phyloP scores from a whole-genome alignment of 208 protist genomes.

The Naegleria fowleri region DNA sequence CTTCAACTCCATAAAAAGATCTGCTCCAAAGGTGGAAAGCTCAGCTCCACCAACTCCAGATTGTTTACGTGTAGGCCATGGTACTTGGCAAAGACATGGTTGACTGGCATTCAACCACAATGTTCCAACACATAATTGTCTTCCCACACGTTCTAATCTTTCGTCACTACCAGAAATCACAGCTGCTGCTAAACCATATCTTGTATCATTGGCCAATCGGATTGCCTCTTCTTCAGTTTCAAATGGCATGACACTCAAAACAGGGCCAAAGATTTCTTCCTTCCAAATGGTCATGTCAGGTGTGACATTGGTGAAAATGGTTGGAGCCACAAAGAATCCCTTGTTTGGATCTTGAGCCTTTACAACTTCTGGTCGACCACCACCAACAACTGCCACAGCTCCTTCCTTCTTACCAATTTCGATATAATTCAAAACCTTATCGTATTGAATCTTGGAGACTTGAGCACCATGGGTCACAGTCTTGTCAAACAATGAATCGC shows the following conservation, averaged over 20 bases:
- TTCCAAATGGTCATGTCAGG: conserved; percentile 64
- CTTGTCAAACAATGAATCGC: conserved; percentile 59
- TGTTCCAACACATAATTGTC: not conserved
- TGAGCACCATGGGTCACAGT: conserved; percentile 54
- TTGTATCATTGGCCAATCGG: conserved; percentile 60
- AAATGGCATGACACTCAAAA: conserved; percentile 70
- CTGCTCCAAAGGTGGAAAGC: not conserved
- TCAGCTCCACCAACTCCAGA: not conserved
- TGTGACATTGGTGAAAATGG: conserved; percentile 64
- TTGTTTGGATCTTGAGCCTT: conserved; percentile 40
- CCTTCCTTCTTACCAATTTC: conserved; percentile 62
- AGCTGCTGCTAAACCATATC: conserved; percentile 72
- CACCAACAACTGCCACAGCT: conserved; percentile 56
- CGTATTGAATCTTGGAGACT: conserved; percentile 62
- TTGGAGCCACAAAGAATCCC: conserved; percentile 73
- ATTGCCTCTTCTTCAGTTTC: conserved; percentile 68
- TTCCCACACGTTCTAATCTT: not conserved
- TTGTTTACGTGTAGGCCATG: not conserved
- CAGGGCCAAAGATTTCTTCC: conserved; percentile 81
- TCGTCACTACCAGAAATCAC: conserved; percentile 46
- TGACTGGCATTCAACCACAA: not conserved
- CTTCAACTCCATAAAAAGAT: not conserved
- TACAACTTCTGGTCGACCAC: conserved; percentile 45
- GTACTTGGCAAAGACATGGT: not conserved
- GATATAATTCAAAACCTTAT: conserved; percentile 68